phyloP scores from a whole-genome alignment of 2,329 filamentous ascomycete genomes.

The Pseudogymnoascus sp. region DNA sequence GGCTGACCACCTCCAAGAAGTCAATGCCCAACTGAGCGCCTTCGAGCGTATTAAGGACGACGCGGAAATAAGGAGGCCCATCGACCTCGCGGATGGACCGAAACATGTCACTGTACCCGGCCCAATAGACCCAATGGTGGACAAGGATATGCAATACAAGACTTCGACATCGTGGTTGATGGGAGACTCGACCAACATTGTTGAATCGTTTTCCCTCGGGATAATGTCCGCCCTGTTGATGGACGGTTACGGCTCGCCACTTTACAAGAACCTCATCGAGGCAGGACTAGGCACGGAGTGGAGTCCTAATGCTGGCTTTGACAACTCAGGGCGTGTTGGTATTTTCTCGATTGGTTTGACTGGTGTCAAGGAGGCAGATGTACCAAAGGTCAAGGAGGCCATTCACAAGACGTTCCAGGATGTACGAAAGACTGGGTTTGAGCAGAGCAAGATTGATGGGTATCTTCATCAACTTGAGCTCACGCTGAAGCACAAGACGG shows the following conservation, averaged over 20 bases:
- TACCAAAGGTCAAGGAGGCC: constrained; percentile 65
- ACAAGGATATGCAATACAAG: constrained; percentile 81
- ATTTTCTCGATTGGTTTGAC: constrained; percentile 88
- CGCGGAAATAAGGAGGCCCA: constrained; percentile 65
- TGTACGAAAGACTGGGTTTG: constrained; percentile 69
- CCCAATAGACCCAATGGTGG: constrained; percentile 78
- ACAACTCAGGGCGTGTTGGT: constrained; percentile 64
- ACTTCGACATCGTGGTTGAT: constrained; percentile 91
- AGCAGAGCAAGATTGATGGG: constrained; percentile 82
- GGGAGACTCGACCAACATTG: constrained; percentile 70
- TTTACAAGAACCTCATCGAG: constrained; percentile 85
- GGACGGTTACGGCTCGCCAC: constrained; percentile 89
- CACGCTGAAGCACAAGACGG: constrained; percentile 91
- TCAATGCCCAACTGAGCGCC: constrained; percentile 63
- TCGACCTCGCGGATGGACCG: constrained; percentile 60
- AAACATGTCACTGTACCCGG: constrained; percentile 64
- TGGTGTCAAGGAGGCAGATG: constrained; percentile 75
- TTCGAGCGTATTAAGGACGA: constrained; percentile 68
- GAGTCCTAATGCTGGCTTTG: constrained; percentile 89
- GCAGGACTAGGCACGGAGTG: constrained; percentile 85
- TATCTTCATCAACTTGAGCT: constrained; percentile 90
- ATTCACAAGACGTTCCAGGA: constrained; percentile 66
- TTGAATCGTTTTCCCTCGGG: constrained; percentile 81
- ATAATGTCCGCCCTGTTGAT: constrained; percentile 77
- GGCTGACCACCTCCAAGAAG: constrained; percentile 67